Evolutionary conservation across 2,329 filamentous ascomycete genomes (phyloP).

Genomic region (Colletotrichum sp.): DNA sequence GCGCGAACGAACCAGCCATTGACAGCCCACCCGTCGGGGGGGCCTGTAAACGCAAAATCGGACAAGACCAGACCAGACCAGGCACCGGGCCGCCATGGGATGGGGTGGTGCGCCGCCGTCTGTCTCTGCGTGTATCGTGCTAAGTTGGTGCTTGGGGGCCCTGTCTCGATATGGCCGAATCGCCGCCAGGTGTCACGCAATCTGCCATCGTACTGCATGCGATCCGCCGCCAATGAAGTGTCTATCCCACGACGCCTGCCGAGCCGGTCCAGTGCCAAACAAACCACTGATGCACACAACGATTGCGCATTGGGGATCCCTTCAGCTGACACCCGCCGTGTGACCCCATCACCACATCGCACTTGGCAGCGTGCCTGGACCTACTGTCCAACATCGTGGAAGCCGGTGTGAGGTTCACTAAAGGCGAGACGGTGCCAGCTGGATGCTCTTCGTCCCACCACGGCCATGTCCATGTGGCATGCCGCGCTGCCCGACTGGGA

Average conservation of each 20-base stretch:
- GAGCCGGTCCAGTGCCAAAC: background rate
- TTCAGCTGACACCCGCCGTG: constrained; percentile 1
- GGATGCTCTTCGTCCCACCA: background rate
- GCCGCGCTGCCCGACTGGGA: background rate
- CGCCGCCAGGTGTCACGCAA: constrained; percentile 10
- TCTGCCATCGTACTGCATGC: constrained; percentile 9
- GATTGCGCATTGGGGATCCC: background rate
- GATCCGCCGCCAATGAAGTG: background rate
- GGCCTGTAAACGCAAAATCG: background rate
- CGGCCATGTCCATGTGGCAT: background rate
- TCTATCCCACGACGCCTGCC: background rate
- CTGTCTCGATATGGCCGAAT: constrained; percentile 5
- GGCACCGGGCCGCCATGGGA: constrained; percentile 4
- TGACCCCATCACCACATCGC: background rate
- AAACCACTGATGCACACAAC: background rate
- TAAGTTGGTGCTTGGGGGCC: background rate
- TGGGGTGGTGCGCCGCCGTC: background rate
- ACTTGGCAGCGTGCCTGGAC: background rate
- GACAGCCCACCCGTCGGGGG: background rate
- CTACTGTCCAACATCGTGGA: background rate
- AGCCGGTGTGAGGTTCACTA: background rate
- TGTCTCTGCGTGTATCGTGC: background rate
- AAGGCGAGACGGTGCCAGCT: background rate
- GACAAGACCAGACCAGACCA: background rate
- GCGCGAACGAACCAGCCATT: background rate